phyloP scores from a whole-genome alignment of 345 rosid species.

The Eucalyptus camaldulensis region DNA sequence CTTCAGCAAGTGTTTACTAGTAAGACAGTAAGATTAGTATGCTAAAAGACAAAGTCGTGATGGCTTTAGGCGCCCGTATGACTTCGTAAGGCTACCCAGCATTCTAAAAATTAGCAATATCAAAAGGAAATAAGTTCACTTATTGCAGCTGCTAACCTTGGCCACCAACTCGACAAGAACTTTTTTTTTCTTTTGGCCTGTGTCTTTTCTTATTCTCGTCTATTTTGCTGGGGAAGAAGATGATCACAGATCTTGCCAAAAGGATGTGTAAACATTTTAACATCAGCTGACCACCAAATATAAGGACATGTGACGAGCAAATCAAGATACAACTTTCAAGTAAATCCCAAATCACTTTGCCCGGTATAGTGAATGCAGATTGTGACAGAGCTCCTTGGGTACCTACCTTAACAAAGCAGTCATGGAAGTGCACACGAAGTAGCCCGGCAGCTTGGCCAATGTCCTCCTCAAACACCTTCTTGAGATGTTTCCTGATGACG shows the following conservation, averaged over 20 bases:
- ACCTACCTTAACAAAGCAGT: constrained; percentile 82
- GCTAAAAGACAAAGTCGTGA: neutral
- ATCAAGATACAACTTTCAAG: neutral
- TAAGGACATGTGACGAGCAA: neutral
- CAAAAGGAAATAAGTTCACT: neutral
- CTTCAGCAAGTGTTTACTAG: neutral
- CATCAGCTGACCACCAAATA: neutral
- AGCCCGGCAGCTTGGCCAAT: constrained; percentile 89
- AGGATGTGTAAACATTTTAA: neutral
- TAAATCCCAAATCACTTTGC: neutral
- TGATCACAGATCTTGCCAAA: neutral
- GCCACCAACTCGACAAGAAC: neutral
- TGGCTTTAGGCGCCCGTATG: neutral
- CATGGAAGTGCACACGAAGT: constrained; percentile 88
- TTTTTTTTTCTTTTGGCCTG: neutral
- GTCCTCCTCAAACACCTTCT: constrained; percentile 51
- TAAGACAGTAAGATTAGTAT: neutral
- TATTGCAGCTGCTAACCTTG: neutral
- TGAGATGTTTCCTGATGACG: constrained; percentile 36
- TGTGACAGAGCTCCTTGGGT: neutral
- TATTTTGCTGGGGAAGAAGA: neutral
- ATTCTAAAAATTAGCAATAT: neutral
- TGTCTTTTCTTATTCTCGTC: neutral
- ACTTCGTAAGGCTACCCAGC: neutral
- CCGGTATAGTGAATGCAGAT: neutral